Percentiles rank a stretch among this genome's conserved stretches.
Conservation (phyloP, 2,329 filamentous ascomycete species). For the Shiraia sp. region DNA sequence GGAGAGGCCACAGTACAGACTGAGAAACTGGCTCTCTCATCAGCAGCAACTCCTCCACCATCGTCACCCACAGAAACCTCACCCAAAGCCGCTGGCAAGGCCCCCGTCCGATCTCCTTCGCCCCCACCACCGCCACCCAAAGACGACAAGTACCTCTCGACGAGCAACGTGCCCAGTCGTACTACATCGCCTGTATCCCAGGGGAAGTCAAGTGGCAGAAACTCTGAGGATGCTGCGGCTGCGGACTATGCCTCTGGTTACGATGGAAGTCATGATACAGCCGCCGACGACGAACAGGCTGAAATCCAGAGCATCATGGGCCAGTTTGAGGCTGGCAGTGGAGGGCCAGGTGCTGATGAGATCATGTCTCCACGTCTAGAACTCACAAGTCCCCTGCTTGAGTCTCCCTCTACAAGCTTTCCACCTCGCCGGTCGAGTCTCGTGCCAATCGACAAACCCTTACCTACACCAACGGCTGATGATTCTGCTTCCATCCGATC, state of each 20-base stretch:
- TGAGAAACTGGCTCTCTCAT: constrained; percentile 16
- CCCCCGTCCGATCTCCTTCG: constrained; percentile 36
- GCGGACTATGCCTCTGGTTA: constrained; percentile 55
- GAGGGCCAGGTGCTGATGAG: constrained; percentile 74
- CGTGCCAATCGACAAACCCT: constrained; percentile 64
- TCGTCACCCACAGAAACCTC: constrained; percentile 15
- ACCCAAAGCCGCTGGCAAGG: constrained; percentile 33
- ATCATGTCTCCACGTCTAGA: constrained; percentile 91
- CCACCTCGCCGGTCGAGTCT: constrained; percentile 86
- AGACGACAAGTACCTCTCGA: constrained; percentile 55
- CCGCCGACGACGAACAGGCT: constrained; percentile 65
- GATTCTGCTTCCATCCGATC: constrained; percentile 23
- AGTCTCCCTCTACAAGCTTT: constrained; percentile 64
- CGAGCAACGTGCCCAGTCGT: constrained; percentile 47
- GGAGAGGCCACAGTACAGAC: constrained; percentile 25
- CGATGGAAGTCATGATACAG: constrained; percentile 35
- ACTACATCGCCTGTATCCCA: constrained; percentile 37
- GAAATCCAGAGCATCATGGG: constrained; percentile 99
- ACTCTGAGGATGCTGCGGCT: constrained; percentile 41
- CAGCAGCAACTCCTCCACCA: constrained; percentile 22
- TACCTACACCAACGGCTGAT: constrained; percentile 30
- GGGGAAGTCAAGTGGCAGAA: constrained; percentile 46
- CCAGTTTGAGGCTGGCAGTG: constrained; percentile 79
- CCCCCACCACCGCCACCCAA: constrained; percentile 56
- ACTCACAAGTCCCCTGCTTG: constrained; percentile 76